Conservation (phyloP, 768 basidiomycete genomes). For the Suillus discolor region DNA sequence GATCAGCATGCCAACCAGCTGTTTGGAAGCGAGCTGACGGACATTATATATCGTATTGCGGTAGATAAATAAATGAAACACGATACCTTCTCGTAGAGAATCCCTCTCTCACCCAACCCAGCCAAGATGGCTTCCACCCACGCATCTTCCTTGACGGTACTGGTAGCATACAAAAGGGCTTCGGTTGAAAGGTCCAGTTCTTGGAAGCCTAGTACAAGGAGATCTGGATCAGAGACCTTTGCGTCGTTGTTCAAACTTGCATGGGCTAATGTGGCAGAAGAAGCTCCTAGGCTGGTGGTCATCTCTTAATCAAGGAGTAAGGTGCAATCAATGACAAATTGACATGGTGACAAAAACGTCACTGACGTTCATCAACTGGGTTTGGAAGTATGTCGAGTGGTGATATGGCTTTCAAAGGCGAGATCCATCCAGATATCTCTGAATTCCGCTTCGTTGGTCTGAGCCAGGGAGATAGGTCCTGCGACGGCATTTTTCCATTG, state of each 20-base stretch:
- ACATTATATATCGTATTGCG: not conserved
- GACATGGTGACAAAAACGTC: not conserved
- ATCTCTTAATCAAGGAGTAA: constrained; percentile 13
- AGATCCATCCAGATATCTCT: constrained; percentile 26
- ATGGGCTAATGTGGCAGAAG: constrained; percentile 11
- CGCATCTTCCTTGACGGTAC: constrained; percentile 64
- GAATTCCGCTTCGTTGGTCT: constrained; percentile 21
- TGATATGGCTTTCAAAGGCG: constrained; percentile 38
- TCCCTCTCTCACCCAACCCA: constrained; percentile 66
- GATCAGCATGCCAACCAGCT: constrained; percentile 85
- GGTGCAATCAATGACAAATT: not conserved
- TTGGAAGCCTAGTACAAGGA: constrained; percentile 79
- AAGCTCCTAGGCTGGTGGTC: constrained; percentile 6
- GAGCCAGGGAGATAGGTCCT: constrained; percentile 72
- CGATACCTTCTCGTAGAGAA: constrained; percentile 66
- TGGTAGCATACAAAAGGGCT: constrained; percentile 71
- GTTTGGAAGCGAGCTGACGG: constrained; percentile 67
- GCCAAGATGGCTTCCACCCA: constrained; percentile 71
- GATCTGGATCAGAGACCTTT: constrained; percentile 53
- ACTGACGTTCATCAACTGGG: constrained; percentile 26
- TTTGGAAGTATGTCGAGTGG: constrained; percentile 33
- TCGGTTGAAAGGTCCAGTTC: constrained; percentile 81
- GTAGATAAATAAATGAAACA: not conserved
- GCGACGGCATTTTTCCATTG: constrained; percentile 73
- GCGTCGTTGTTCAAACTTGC: constrained; percentile 12